Evolutionary conservation across 192 early-diverging fungal species (phyloP).

Genomic region (Backusella morwellensis): DNA sequence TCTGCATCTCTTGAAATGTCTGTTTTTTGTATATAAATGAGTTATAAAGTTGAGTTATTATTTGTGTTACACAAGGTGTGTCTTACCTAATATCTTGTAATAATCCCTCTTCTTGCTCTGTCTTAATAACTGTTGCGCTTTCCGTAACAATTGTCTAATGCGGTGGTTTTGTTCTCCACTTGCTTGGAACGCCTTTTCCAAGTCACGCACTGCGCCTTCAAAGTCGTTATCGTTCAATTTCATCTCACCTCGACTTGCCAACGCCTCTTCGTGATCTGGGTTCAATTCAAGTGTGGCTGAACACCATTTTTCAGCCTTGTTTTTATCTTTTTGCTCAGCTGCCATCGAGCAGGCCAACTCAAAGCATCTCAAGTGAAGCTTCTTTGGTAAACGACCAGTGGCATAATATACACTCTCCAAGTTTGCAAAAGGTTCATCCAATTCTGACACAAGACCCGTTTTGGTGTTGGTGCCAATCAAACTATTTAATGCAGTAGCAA

Average conservation of each 20-base stretch:
- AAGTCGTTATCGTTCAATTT: conserved; percentile 67
- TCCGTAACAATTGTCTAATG: conserved; percentile 54
- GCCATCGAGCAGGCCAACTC: conserved; percentile 56
- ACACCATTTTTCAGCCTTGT: conserved; percentile 65
- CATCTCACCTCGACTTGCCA: conserved; percentile 70
- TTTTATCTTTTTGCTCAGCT: conserved; percentile 50
- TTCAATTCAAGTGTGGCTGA: conserved; percentile 68
- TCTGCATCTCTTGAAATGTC: conserved; percentile 74
- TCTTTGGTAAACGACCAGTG: conserved; percentile 37
- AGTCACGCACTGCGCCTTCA: conserved; percentile 76
- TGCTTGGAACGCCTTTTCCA: conserved; percentile 66
- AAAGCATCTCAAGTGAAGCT: conserved; percentile 44
- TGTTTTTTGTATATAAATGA: background rate
- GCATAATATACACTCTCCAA: conserved; percentile 14
- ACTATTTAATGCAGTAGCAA: conserved; percentile 54
- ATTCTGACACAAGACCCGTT: conserved; percentile 25
- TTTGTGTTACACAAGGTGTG: no score
- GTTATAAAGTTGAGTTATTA: background rate
- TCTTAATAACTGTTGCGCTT: conserved; percentile 59
- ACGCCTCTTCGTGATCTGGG: conserved; percentile 67
- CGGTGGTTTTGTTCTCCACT: conserved; percentile 52
- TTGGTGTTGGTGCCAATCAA: conserved; percentile 42
- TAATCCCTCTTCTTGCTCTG: conserved; percentile 80
- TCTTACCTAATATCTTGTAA: conserved; percentile 81
- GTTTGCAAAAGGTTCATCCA: conserved; percentile 30